Evolutionary conservation across 169 alveolate genomes (phyloP), one percentile per base, ranked within the genome.

Genomic region (Babesia bigemina): DNA sequence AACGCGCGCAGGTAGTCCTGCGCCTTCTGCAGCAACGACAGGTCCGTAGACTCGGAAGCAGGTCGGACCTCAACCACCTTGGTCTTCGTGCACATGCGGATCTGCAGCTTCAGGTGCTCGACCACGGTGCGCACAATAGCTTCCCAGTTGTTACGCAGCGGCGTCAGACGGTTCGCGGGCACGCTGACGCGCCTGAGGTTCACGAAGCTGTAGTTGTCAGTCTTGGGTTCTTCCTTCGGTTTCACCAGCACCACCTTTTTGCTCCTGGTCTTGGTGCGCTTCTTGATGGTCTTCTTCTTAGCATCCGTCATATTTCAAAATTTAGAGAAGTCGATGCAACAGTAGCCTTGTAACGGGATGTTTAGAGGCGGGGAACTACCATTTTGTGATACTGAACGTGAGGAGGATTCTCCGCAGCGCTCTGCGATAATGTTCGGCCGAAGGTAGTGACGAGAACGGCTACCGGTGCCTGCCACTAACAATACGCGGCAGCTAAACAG

Each of bases 1-100:
- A 97, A 98, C 33, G 99, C 99, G 62, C 95, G 95, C 24, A 96
- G 78, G 87, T 96, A 96, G 87, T 97, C 99, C 62, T 94, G 96
- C 65, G 97, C 95, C 91, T 95, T 97, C 87, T 96, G 94, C 29
- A 97, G 91, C 63, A 77, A 72, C n/a, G 87, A 83, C 77, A 89
- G 67, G 22, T 86, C 85, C 53, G 78, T 81, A 59, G 57, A 87
- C 50, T 86, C 88, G 24, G 79, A 67, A 44, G 89, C 79, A 49
- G 87, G 87, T 44, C 89, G 57, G 48, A 78, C 76, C 75, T 75
- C 73, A 28, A 75, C 79, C 48, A 84, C 78, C 90, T 86, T 82
- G 65, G 75, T 73, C 66, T 81, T 45, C 66, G 94, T 82, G 66
- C 87, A 49, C 91, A 83, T 70, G 62, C 89, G 79, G 55, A 83